Base-by-base conservation (phyloP, 2,329 filamentous ascomycete genomes). In the Graphiopsis chlorocephala region DNA sequence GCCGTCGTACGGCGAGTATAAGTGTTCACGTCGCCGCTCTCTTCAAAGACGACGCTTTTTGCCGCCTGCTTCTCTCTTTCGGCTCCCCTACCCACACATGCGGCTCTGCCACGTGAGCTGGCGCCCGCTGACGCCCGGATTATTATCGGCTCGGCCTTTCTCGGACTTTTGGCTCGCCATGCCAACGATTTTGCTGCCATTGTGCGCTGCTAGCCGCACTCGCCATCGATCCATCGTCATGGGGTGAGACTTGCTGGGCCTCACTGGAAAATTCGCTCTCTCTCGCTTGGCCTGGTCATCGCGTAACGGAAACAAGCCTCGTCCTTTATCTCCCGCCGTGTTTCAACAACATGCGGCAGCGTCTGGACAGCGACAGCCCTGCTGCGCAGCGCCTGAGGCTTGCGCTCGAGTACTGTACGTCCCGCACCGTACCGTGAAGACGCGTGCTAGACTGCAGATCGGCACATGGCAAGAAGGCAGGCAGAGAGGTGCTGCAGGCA, bases 1-100 rank as follows among this genome's bases (percentile, higher is more conserved):
- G 48, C 60, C 60, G 60, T 62, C 60, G 20, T 35, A 55, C 48
- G 47, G 28, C 25, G 60, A 62, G 48, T 62, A 62, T 62, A 62
- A 62, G 48, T 62, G 53, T 56, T 15, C 53, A 33, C 31, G 53
- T 25, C 53, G 53, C 53, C 53, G 29, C 31, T 26, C 53, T 14
- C 31, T 31, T 26, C 29, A 38, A 38, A 56, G 53, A 38, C 53
- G 12, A 33, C 31, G 23, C 17, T 56, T 52, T 56, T 56, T 38
- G 28, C 53, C 53, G 53, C 29, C 12, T 53, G 26, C 29, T 33
- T 29, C 53, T 56, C 31, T 31, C 31, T 25, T 20, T 23, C 31
- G 53, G 53, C 53, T 56, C 29, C 23, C 12, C 29, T 31, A 38
- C 53, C 53, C 28, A 56, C 15, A 29, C 23, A 35, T 38, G 53